A percentile compares a stretch with the other conserved stretches of the same genome.
These are phyloP conservation scores for Euryodendron excelsum DNA, from an alignment of 148 eudicot genomes.

Conservation along the genomic window DNA sequence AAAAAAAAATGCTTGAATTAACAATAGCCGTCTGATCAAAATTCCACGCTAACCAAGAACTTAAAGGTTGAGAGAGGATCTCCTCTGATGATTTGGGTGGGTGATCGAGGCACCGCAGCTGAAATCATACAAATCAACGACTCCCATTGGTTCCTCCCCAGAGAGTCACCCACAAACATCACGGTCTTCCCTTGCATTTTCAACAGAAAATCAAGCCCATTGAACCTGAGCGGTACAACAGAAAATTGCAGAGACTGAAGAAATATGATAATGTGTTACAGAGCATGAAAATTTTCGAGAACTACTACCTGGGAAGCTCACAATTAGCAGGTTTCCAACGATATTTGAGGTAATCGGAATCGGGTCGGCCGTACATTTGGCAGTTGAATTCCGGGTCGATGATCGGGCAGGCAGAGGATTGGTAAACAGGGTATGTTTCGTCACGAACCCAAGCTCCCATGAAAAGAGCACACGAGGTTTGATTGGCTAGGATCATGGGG, in stretches of 20 bases:
- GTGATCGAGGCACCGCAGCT: slow-evolving; percentile 45
- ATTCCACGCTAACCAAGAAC: slow-evolving; percentile 48
- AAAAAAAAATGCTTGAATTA: not conserved
- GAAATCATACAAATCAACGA: slow-evolving; percentile 80
- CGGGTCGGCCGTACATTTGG: slow-evolving; percentile 76
- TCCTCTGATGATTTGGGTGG: slow-evolving; percentile 46
- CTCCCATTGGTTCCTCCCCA: slow-evolving; percentile 97
- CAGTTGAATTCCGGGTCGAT: slow-evolving; percentile 86
- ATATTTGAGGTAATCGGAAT: slow-evolving; percentile 73
- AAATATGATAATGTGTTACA: too few species aligned
- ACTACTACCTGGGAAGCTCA: slow-evolving; percentile 62
- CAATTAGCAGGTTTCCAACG: slow-evolving; percentile 83
- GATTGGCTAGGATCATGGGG: slow-evolving; percentile 44
- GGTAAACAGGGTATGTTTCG: slow-evolving; percentile 62
- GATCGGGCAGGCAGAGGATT: slow-evolving; percentile 51
- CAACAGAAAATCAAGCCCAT: slow-evolving; percentile 61
- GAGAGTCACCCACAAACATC: slow-evolving; percentile 93
- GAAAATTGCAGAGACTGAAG: too few species aligned
- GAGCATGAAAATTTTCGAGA: not conserved
- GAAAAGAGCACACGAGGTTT: slow-evolving; percentile 59
- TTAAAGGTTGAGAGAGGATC: slow-evolving; percentile 66
- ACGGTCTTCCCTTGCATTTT: slow-evolving; percentile 70
- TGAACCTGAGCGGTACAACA: slow-evolving; percentile 32
- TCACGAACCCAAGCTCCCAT: slow-evolving; percentile 77
- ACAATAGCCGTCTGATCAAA: not conserved